These are phyloP conservation scores for Coemansia sp. DNA, from an alignment of 371 early-diverging fungal genomes.

Conservation along the genomic window DNA sequence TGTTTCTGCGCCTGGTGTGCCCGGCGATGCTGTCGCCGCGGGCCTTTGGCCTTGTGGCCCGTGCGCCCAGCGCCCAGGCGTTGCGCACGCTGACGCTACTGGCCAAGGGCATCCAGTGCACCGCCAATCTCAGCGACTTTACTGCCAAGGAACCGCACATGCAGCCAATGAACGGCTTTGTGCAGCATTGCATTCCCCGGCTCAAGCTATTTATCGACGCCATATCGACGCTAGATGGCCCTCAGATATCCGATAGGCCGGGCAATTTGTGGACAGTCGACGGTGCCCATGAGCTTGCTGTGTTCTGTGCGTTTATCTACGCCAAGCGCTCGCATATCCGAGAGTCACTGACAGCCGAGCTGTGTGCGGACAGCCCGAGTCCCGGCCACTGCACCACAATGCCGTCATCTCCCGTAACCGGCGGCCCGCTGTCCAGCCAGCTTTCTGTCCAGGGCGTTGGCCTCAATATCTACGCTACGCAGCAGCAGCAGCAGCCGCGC, in stretches of 20 bases:
- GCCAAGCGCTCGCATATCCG: conserved; percentile 4
- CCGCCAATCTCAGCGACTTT: conserved; percentile 69
- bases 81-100: conserved; percentile 71
- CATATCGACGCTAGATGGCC: conserved; percentile 28
- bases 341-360: not conserved
- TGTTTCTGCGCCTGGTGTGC: conserved; percentile 80
- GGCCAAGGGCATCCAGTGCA: conserved; percentile 78
- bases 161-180: conserved; percentile 61
- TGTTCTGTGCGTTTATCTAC: conserved; percentile 29
- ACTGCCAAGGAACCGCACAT: conserved; percentile 75
- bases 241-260: not conserved
- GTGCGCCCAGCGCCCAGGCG: conserved; percentile 65
- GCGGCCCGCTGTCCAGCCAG: not conserved
- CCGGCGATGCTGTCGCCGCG: conserved; percentile 85
- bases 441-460: not conserved
- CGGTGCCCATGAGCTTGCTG: conserved; percentile 41
- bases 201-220: conserved; percentile 56
- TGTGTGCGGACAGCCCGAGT: not conserved
- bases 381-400: not conserved
- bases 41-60: conserved; percentile 69
- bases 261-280: conserved; percentile 10
- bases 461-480: not conserved
- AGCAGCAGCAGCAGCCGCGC: not conserved
- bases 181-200: conserved; percentile 52
- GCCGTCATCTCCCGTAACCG: conserved; percentile 2